Evolutionary conservation across 164 flowering plant species (phyloP).

Genomic region (grape (Vitis vinifera)): DNA sequence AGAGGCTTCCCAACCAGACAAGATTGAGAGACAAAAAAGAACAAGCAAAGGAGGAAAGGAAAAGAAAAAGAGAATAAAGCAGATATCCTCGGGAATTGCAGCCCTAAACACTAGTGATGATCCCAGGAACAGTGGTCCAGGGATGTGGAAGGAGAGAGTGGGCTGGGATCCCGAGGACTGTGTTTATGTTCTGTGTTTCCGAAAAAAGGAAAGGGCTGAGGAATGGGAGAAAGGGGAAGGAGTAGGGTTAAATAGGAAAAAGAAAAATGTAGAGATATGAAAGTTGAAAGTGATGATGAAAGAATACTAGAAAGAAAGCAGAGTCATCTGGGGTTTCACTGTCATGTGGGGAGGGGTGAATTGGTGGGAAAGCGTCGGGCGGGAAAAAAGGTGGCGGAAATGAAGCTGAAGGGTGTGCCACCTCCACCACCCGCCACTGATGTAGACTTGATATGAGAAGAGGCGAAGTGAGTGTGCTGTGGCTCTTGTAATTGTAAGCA

Average conservation of each 20-base stretch:
- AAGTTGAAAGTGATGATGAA: conserved; percentile 2
- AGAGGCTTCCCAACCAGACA: neutral
- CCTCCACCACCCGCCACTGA: conserved; percentile 48
- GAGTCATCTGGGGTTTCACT: conserved; percentile 10
- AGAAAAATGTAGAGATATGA: neutral
- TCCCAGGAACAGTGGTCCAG: neutral
- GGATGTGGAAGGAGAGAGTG: conserved; percentile 8
- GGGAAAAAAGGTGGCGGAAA: conserved; percentile 38
- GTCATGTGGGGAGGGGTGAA: conserved; percentile 32
- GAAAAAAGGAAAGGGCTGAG: conserved; percentile 11
- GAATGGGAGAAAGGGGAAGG: conserved; percentile 27
- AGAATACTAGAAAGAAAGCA: neutral
- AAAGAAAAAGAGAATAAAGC: neutral
- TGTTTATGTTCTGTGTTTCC: too few species aligned
- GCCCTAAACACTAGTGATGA: neutral
- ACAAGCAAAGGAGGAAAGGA: neutral
- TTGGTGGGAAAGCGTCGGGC: conserved; percentile 42
- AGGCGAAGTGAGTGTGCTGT: neutral
- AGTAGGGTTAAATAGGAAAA: conserved; percentile 26
- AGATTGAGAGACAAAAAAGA: neutral
- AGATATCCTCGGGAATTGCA: conserved; percentile 31
- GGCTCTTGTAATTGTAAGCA: neutral
- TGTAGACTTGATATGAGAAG: conserved; percentile 17
- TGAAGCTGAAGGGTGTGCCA: conserved; percentile 12
- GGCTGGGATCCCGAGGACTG: conserved; percentile 28